phyloP scores from a whole-genome alignment of 495 filamentous ascomycete species.

The Geoglossum glabrum region DNA sequence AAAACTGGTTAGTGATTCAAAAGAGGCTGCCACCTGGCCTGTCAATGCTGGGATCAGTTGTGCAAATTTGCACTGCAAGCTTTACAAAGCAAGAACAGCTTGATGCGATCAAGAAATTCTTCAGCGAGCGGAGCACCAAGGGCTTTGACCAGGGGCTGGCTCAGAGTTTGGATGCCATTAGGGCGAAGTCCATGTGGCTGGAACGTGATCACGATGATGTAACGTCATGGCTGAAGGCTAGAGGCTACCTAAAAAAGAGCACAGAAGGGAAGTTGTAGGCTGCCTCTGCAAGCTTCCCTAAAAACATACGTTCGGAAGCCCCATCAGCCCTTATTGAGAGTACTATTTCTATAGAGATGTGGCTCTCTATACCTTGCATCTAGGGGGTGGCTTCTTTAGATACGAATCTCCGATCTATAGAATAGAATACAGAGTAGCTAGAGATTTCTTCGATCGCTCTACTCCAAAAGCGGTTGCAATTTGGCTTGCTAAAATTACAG shows the following conservation, averaged over 20 bases:
- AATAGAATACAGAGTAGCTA: not conserved
- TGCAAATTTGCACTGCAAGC: constrained; percentile 62
- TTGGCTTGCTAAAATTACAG: too few species aligned
- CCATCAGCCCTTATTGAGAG: not conserved
- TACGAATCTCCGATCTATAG: not conserved
- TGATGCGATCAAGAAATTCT: constrained; percentile 61
- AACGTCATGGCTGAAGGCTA: constrained; percentile 27
- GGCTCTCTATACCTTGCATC: not conserved
- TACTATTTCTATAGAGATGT: too few species aligned
- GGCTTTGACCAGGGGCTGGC: constrained; percentile 41
- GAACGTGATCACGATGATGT: constrained; percentile 36
- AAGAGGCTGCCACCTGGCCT: constrained; percentile 64
- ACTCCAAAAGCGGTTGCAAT: not conserved
- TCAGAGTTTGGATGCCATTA: constrained; percentile 39
- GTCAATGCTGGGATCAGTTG: constrained; percentile 67
- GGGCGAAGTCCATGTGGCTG: constrained; percentile 39
- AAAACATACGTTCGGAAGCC: not conserved
- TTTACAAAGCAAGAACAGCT: constrained; percentile 62
- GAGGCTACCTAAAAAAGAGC: constrained; percentile 13
- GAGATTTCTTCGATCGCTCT: not conserved
- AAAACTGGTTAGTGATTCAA: constrained; percentile 66
- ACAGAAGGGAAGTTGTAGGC: not conserved
- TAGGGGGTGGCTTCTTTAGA: not conserved
- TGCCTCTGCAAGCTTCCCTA: not conserved
- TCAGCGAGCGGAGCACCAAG: constrained; percentile 59